Evolutionary conservation across 2,329 filamentous ascomycete genomes (phyloP).

Genomic region (Fusarium marasasianum): DNA sequence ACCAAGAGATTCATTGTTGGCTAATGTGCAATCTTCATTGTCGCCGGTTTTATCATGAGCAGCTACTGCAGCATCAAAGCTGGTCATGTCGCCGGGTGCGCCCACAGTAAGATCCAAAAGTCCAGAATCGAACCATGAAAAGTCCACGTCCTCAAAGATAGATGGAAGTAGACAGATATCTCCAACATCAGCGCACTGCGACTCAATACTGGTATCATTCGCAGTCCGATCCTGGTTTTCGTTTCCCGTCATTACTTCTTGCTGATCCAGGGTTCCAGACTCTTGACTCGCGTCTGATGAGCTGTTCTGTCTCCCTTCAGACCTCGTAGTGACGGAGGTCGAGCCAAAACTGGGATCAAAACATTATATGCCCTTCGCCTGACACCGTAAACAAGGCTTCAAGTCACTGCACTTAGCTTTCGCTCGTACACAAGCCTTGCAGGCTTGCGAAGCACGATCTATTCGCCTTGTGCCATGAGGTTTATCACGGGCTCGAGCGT

Average conservation of each 20-base stretch:
- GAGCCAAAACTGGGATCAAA: not conserved
- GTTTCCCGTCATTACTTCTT: not conserved
- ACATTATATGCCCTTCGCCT: not conserved
- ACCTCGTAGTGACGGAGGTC: rapidly evolving
- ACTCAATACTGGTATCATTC: too few species aligned
- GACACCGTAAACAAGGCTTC: not conserved
- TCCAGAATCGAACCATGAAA: too few species aligned
- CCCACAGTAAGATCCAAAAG: too few species aligned
- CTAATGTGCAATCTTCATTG: too few species aligned
- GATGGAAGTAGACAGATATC: too few species aligned
- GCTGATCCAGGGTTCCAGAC: rapidly evolving
- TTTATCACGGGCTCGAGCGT: not conserved
- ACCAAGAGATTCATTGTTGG: too few species aligned
- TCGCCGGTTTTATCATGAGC: too few species aligned
- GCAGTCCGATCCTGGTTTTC: rapidly evolving
- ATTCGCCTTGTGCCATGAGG: rapidly evolving
- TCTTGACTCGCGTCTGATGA: rapidly evolving
- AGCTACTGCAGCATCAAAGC: too few species aligned
- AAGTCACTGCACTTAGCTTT: not conserved
- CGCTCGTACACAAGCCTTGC: not conserved
- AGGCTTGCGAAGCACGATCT: not conserved
- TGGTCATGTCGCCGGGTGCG: too few species aligned
- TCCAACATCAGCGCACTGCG: too few species aligned
- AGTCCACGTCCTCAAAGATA: too few species aligned
- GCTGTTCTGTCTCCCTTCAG: not conserved